phyloP scores from a whole-genome alignment of 495 filamentous ascomycete genomes.

The Glarea lozoyensis region DNA sequence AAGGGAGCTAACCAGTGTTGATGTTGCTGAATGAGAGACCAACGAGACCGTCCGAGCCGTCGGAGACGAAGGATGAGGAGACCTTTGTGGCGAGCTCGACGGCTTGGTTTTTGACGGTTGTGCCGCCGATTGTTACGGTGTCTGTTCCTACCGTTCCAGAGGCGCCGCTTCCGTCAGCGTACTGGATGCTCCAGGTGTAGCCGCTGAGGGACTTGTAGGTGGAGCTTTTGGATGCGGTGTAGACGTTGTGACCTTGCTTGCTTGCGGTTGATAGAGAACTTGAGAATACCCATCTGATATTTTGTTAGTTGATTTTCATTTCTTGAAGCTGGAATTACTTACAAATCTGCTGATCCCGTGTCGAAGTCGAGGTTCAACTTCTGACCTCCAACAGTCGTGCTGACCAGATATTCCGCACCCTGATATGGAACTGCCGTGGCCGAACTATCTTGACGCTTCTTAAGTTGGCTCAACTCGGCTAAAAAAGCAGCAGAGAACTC shows the following conservation, averaged over 20 bases:
- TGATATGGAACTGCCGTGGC: slow-evolving; percentile 51
- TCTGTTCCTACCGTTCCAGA: slow-evolving; percentile 62
- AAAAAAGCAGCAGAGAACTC: slow-evolving; percentile 7
- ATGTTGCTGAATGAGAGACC: slow-evolving; percentile 68
- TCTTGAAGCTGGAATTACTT: slow-evolving; percentile 38
- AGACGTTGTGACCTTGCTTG: slow-evolving; percentile 44
- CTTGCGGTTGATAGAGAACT: slow-evolving; percentile 37
- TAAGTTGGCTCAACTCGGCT: not conserved
- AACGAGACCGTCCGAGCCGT: slow-evolving; percentile 59
- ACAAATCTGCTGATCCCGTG: slow-evolving; percentile 75
- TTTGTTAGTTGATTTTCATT: slow-evolving; percentile 17
- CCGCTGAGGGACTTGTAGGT: slow-evolving; percentile 45
- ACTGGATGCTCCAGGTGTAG: slow-evolving; percentile 57
- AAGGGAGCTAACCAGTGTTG: slow-evolving; percentile 42
- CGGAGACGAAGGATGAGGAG: slow-evolving; percentile 54
- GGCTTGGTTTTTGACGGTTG: slow-evolving; percentile 54
- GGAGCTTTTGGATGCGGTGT: slow-evolving; percentile 43
- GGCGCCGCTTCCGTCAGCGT: slow-evolving; percentile 66
- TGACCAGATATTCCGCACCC: slow-evolving; percentile 62
- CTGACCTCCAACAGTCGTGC: slow-evolving; percentile 66
- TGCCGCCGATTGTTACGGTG: slow-evolving; percentile 64
- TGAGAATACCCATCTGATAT: slow-evolving; percentile 60
- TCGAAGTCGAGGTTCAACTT: slow-evolving; percentile 71
- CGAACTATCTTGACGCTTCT: slow-evolving; percentile 32
- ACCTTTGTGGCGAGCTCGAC: slow-evolving; percentile 62